Percentiles rank a stretch among this genome's conserved stretches.
Evolutionary conservation across 352 stramenopile genomes (phyloP).

Genomic region (Aphanomyces euteiches): DNA sequence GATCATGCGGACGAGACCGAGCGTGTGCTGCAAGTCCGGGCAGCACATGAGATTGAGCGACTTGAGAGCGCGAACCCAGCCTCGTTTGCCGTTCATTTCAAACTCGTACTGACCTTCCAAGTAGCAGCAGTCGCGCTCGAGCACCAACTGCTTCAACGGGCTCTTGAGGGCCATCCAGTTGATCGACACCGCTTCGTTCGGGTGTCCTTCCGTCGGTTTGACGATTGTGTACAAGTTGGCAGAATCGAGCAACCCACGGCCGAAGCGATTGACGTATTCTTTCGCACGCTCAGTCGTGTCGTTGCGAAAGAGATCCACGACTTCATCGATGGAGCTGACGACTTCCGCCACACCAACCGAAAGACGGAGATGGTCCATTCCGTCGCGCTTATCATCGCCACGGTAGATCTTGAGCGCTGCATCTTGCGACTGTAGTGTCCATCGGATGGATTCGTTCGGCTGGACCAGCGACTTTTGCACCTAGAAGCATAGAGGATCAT

Average conservation of each 20-base stretch:
- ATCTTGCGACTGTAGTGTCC: not conserved
- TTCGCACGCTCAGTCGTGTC: not conserved
- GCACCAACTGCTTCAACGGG: not conserved
- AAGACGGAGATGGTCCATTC: not conserved
- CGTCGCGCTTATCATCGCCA: not conserved
- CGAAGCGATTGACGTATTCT: slow-evolving; percentile 3
- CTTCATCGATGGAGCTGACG: not conserved
- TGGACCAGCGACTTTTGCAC: slow-evolving; percentile 15
- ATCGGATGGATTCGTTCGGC: not conserved
- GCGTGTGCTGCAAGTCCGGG: slow-evolving; percentile 1
- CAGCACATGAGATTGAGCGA: not conserved
- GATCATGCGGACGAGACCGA: not conserved
- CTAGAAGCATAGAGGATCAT: not conserved
- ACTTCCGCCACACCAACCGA: not conserved
- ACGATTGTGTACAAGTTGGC: not conserved
- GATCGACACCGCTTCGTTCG: not conserved
- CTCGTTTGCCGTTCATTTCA: not conserved
- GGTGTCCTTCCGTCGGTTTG: not conserved
- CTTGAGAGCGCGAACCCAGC: slow-evolving; percentile 1
- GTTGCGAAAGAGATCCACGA: not conserved
- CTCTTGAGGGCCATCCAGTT: not conserved
- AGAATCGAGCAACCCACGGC: not conserved
- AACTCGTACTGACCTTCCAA: slow-evolving; percentile 15
- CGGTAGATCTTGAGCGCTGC: not conserved
- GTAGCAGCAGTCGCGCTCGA: not conserved